Conservation (phyloP, 176 grass and related monocot species). For the Carex pumila region DNA sequence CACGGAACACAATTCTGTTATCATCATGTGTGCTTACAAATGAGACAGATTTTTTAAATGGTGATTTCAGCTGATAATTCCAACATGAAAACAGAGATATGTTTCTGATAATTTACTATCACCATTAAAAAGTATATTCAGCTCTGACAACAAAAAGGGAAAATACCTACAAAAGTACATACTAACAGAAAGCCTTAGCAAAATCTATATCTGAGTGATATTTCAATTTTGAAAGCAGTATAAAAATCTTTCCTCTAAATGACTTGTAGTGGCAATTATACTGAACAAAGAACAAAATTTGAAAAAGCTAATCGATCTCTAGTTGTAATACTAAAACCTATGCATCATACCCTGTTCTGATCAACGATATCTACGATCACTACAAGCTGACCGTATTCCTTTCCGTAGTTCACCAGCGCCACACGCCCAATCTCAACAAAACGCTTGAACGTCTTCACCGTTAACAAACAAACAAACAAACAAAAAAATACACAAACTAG, state of each 20-base stretch:
- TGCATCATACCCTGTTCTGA: constrained; percentile 57
- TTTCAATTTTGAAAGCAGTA: background rate
- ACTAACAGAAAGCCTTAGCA: background rate
- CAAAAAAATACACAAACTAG: background rate
- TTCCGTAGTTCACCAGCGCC: constrained; percentile 83
- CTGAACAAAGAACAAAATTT: background rate
- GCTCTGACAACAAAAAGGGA: background rate
- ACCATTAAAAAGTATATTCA: background rate
- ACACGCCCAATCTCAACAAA: constrained; percentile 90
- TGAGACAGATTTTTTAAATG: background rate
- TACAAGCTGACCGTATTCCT: constrained; percentile 68
- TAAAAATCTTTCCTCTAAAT: background rate
- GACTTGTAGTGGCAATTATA: background rate
- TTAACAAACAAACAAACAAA: background rate
- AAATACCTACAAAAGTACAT: background rate
- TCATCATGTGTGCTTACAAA: background rate
- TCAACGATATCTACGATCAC: constrained; percentile 83
- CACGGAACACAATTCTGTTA: background rate
- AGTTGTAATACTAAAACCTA: background rate
- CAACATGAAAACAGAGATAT: background rate
- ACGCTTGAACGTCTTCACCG: constrained; percentile 65
- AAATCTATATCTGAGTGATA: background rate
- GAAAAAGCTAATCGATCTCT: background rate
- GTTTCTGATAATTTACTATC: background rate
- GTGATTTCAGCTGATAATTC: background rate